Evolutionary conservation across 2,329 filamentous ascomycete genomes (phyloP).

Genomic region (Calonectria pauciramosa): DNA sequence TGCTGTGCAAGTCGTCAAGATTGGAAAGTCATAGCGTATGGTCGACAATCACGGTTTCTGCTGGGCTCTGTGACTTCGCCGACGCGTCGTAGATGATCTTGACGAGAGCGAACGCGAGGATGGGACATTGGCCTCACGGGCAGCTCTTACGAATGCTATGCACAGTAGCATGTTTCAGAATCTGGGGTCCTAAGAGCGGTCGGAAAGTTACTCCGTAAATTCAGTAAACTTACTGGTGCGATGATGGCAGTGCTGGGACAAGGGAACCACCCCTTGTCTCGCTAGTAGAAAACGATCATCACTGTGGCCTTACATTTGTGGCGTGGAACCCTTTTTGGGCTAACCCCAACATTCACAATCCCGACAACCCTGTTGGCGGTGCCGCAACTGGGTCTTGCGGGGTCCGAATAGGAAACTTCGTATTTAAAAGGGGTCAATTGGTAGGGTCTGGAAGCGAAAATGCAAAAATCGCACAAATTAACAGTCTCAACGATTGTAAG

Average conservation of each 20-base stretch:
- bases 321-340: neutral
- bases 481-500: neutral
- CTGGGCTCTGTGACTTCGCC: neutral
- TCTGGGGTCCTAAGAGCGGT: neutral
- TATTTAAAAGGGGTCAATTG: neutral
- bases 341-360: neutral
- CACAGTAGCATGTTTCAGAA: neutral
- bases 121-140: neutral
- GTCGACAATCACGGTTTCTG: neutral
- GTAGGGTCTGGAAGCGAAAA: neutral
- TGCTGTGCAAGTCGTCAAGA: neutral
- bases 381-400: neutral
- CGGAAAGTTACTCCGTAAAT: neutral
- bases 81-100: neutral
- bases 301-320: neutral
- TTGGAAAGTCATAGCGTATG: neutral
- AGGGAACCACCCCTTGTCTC: neutral
- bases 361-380: neutral
- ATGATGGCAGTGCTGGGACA: neutral
- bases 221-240: neutral
- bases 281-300: neutral
- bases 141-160: neutral
- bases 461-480: neutral
- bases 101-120: neutral
- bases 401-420: neutral